Conservation (phyloP, 345 rosid species). For the Gossypium rotundifolium region DNA sequence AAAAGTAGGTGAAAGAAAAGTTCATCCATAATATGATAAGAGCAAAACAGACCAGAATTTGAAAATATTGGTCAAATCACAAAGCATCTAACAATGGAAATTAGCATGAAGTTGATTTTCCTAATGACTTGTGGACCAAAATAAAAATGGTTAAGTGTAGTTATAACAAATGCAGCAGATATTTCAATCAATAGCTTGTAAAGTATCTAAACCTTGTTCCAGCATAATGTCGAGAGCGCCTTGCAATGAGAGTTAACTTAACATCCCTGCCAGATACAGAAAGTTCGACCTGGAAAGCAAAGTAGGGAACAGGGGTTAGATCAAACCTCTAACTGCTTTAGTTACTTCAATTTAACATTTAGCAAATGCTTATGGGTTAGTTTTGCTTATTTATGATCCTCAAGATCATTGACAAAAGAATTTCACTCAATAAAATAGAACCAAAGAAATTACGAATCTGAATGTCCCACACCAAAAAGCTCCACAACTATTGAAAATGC, state of each 20-base stretch:
- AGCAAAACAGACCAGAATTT: not conserved
- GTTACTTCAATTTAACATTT: not conserved
- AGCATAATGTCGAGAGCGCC: slow-evolving; percentile 92
- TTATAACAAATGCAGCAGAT: not conserved
- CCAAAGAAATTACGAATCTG: not conserved
- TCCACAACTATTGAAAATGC: not conserved
- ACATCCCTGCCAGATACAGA: slow-evolving; percentile 55
- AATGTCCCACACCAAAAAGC: not conserved
- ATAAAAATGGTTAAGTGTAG: not conserved
- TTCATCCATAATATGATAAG: not conserved
- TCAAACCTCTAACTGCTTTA: not conserved
- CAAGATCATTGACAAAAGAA: not conserved
- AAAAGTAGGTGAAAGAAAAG: not conserved
- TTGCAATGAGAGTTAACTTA: slow-evolving; percentile 70
- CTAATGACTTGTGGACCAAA: not conserved
- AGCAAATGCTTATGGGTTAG: not conserved
- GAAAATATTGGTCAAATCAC: not conserved
- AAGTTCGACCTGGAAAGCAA: slow-evolving; percentile 52
- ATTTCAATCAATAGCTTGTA: not conserved
- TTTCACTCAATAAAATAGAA: not conserved
- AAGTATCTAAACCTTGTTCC: slow-evolving; percentile 71
- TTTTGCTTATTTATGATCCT: not conserved
- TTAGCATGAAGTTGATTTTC: not conserved
- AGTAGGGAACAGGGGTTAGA: slow-evolving; percentile 9
- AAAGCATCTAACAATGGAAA: not conserved